Evolutionary conservation across 1,139 yeast genomes (phyloP), one percentile per base, ranked within the genome.

Genomic region (Candida sojae): DNA sequence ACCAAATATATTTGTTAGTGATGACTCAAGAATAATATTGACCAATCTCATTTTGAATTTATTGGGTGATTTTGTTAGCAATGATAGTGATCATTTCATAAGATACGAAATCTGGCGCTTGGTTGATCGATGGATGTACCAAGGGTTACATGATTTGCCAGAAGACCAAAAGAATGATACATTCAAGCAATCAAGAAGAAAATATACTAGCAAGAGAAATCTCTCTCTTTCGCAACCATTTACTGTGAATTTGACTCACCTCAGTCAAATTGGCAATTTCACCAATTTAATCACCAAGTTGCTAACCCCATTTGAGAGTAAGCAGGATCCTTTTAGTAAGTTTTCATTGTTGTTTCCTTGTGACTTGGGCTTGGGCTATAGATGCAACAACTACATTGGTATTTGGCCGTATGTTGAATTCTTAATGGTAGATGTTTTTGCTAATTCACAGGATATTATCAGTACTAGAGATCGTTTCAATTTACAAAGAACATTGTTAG

Each of bases 341-440:
- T 65, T 73, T 45, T 53, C 63, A 1, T 62, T 80, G n/a, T 75
- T 84, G 11, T 88, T 77, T 57, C 96, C 96, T 1, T 62, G 73
- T 7, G 82, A 79, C 48, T 64, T 90, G 29, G 96, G 97, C 0
- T 64, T 64, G 12, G 73, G 75, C 1, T 80, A 84, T 55, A 75
- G 96, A 58, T 52, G 57, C 29, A 64, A 66, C 44, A 80, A 66
- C 48, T 64, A 76, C 43, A 67, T 75, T 12, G 96, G 97, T 2
- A 67, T 90, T 9, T 83, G 92, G 83, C 92, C 96, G 3, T 92
- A 91, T 57, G 68, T 88, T 47, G 95, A 89, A 50, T 90, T 81
- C 57, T 62, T 90, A 26, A 63, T 88, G 37, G 67, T 76, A n/a
- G 88, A 86, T 39, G 81, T 90, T 0, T 81, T 92, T 55, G 79